Evolutionary conservation across 345 rosid genomes (phyloP), one percentile per base, ranked within the genome.

Genomic region (Melastoma malabathricum): DNA sequence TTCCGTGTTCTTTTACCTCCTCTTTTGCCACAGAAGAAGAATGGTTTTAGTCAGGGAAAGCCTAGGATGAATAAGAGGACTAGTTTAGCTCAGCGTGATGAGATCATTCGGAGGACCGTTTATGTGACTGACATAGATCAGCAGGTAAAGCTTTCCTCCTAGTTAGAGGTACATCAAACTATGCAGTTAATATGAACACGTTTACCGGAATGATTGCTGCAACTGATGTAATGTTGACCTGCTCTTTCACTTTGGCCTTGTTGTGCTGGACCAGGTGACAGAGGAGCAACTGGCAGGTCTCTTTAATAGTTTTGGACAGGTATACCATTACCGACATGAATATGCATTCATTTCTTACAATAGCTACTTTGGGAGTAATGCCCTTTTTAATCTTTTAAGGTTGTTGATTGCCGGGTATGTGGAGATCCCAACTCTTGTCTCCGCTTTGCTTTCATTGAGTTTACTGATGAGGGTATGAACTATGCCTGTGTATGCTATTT

Each of bases 381-480:
- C 41, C 12, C 41, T 9, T 2, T 7, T 50, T 50, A 44, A 6
- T 50, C 38, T 34, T 43, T 16, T 13, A 48, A 77, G 92, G 80
- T 78, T 66, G 84, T 86, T 73, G 95, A 92, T 61, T 92, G 95
- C 54, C 98, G 96, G 46, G 77, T 84, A 44, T 92, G 93, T 57
- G 95, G 98, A 43, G 98, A 92, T 66, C 94, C 99, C 18, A 83
- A 83, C 63, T 85, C 99, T 29, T 69, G 65, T 55, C 99, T 93
- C 53, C 97, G 94, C 47, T 93, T 93, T 55, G 97, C 99, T 55
- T 93, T 93, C 60, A 61, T 93, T 44, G 97, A 92, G 69, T 92
- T 92, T 56, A 88, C 94, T 51, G 78, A 71, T 62, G 97, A 88
- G 81, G 99, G 99, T 93, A 80, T 55, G 49, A 8, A 23, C 47